Evolutionary conservation across 1,139 yeast genomes (phyloP).

Genomic region (Kodamaea alishanica): DNA sequence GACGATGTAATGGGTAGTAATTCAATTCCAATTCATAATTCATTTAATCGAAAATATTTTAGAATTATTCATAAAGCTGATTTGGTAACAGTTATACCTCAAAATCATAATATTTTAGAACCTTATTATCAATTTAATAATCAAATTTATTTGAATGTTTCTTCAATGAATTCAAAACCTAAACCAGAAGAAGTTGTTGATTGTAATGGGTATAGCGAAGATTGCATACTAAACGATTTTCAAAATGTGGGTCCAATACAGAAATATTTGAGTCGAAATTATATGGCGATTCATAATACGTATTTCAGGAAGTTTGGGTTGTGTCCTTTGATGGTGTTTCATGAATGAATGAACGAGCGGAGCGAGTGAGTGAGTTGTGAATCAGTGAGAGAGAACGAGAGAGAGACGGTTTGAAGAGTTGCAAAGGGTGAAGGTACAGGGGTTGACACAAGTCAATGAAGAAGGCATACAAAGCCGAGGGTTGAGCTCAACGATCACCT

Average conservation of each 20-base stretch:
- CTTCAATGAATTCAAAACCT: constrained; percentile 26
- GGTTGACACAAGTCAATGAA: too few relatives aligned
- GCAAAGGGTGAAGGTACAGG: too few relatives aligned
- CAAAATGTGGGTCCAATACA: constrained; percentile 7
- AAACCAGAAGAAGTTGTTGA: constrained; percentile 29
- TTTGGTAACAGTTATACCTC: constrained; percentile 44
- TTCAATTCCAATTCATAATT: constrained; percentile 17
- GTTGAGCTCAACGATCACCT: too few relatives aligned
- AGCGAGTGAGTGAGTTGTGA: too few relatives aligned
- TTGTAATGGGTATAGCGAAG: constrained; percentile 31
- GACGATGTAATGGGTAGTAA: constrained; percentile 33
- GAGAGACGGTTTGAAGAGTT: too few relatives aligned
- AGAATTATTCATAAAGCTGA: constrained; percentile 48
- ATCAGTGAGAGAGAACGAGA: too few relatives aligned
- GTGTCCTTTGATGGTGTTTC: constrained; percentile 29
- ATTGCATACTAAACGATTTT: constrained; percentile 39
- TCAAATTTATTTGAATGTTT: constrained; percentile 45
- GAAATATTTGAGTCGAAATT: constrained; percentile 19
- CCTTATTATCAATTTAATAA: constrained; percentile 40
- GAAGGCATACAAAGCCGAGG: too few relatives aligned
- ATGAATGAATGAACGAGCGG: too few relatives aligned
- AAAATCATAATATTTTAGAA: constrained; percentile 21
- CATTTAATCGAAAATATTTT: constrained; percentile 28
- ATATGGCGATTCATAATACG: constrained; percentile 41
- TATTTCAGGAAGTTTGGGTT: constrained; percentile 48